These are phyloP conservation scores for Eucalyptus tenuipes DNA, from an alignment of 345 rosid species.

Conservation along the genomic window DNA sequence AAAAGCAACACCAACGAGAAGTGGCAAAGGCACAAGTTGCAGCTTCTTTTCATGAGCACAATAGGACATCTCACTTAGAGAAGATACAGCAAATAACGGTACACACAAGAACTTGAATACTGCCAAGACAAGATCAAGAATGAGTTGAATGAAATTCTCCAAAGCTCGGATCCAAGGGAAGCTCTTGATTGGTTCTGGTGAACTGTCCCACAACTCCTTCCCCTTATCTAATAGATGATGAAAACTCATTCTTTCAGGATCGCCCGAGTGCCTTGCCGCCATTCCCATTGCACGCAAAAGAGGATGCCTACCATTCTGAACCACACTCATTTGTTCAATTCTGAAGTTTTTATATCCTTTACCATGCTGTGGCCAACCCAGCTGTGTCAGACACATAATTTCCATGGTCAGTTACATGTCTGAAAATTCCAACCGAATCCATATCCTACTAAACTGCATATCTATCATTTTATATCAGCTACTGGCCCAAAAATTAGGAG, in stretches of 20 bases:
- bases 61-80: constrained; percentile 95
- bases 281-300: constrained; percentile 33
- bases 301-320: constrained; percentile 9
- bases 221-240: constrained; percentile 29
- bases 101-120: constrained; percentile 59
- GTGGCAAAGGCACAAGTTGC: constrained; percentile 49
- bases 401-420: not conserved
- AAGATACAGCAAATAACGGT: constrained; percentile 60
- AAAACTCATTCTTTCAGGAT: constrained; percentile 36
- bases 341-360: not conserved
- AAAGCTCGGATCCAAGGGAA: constrained; percentile 76
- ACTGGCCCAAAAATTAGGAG: not conserved
- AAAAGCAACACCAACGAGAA: constrained; percentile 52
- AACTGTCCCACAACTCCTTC: constrained; percentile 42
- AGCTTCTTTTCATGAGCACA: constrained; percentile 84
- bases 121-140: constrained; percentile 53
- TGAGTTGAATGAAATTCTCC: constrained; percentile 59
- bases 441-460: not conserved
- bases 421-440: not conserved
- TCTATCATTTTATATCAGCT: not conserved
- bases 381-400: not conserved
- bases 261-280: constrained; percentile 54
- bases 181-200: constrained; percentile 67
- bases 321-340: constrained; percentile 6
- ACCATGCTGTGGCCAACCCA: constrained; percentile 5